Percentiles rank a stretch among this genome's conserved stretches.
These are phyloP conservation scores for Colletotrichum tropicale DNA, from an alignment of 2,329 filamentous ascomycete species.

Conservation along the genomic window DNA sequence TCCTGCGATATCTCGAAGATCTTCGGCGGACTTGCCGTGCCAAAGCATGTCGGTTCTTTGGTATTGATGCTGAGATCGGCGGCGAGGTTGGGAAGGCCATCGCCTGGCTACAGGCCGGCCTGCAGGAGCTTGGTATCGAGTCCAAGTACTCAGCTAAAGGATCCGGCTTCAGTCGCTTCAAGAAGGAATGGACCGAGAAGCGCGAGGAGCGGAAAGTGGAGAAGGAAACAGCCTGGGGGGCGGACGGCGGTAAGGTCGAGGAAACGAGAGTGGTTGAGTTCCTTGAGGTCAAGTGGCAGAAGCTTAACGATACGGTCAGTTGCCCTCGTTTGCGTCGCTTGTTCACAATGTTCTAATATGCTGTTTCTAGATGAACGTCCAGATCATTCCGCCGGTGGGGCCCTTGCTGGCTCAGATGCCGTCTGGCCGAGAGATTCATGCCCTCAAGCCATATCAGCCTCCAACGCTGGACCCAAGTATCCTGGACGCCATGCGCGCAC, in stretches of 20 bases:
- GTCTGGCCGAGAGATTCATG: constrained; percentile 85
- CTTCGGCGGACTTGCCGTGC: constrained; percentile 77
- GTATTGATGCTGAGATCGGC: constrained; percentile 83
- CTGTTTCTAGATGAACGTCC: constrained; percentile 72
- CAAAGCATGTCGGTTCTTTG: constrained; percentile 89
- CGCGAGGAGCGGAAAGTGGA: constrained; percentile 82
- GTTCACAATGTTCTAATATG: neutral
- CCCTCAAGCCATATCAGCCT: constrained; percentile 69
- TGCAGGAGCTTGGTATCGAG: constrained; percentile 74
- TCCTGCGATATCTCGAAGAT: constrained; percentile 78
- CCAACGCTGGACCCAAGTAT: constrained; percentile 68
- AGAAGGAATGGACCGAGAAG: constrained; percentile 77
- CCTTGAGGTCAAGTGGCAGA: constrained; percentile 87
- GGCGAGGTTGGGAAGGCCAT: constrained; percentile 85
- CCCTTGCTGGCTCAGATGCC: constrained; percentile 81
- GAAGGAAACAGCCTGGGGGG: constrained; percentile 75
- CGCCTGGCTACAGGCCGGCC: constrained; percentile 82
- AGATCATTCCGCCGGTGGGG: constrained; percentile 73
- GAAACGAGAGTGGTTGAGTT: constrained; percentile 86
- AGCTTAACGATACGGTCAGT: constrained; percentile 88
- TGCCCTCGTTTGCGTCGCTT: neutral
- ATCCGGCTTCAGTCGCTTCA: constrained; percentile 65
- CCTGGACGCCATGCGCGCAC: constrained; percentile 65
- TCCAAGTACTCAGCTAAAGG: constrained; percentile 57
- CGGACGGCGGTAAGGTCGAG: constrained; percentile 83